Conservation (phyloP, 192 early-diverging fungal genomes). For the Coemansia biformis region DNA sequence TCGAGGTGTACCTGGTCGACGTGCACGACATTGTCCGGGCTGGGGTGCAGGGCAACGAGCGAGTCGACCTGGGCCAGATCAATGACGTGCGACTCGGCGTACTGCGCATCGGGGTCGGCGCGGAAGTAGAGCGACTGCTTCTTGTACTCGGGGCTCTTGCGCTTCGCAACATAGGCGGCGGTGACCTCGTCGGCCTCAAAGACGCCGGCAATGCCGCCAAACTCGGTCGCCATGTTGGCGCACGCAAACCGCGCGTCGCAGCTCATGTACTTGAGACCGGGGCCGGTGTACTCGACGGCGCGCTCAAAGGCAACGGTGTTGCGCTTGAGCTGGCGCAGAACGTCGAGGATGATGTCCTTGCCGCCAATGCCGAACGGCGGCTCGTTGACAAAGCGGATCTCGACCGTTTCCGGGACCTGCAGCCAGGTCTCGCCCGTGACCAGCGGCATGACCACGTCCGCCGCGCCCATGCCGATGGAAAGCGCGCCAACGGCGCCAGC, state of each 20-base stretch:
- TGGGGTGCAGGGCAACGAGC: conserved; percentile 64
- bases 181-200: conserved; percentile 72
- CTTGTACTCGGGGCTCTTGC: conserved; percentile 66
- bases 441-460: conserved; percentile 78
- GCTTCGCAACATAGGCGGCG: conserved; percentile 65
- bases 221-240: conserved; percentile 81
- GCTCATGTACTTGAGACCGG: conserved; percentile 70
- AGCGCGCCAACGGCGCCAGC: conserved; percentile 71
- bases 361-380: conserved; percentile 77
- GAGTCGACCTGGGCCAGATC: conserved; percentile 67
- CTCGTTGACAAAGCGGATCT: conserved; percentile 67
- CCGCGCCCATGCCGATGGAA: conserved; percentile 75
- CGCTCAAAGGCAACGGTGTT: conserved; percentile 79
- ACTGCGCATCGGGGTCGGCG: conserved; percentile 67
- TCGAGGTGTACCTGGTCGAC: conserved; percentile 60
- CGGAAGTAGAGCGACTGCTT: conserved; percentile 67
- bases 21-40: conserved; percentile 70
- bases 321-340: conserved; percentile 75
- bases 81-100: conserved; percentile 73
- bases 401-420: conserved; percentile 74
- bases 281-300: conserved; percentile 72
- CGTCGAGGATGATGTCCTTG: conserved; percentile 75
- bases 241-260: conserved; percentile 79
- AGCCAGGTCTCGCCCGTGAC: conserved; percentile 81
- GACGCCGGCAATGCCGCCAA: conserved; percentile 80